Evolutionary conservation across 768 basidiomycete genomes (phyloP), one percentile per base, ranked within the genome.

Genomic region (Omphalotus guepiniiformis): DNA sequence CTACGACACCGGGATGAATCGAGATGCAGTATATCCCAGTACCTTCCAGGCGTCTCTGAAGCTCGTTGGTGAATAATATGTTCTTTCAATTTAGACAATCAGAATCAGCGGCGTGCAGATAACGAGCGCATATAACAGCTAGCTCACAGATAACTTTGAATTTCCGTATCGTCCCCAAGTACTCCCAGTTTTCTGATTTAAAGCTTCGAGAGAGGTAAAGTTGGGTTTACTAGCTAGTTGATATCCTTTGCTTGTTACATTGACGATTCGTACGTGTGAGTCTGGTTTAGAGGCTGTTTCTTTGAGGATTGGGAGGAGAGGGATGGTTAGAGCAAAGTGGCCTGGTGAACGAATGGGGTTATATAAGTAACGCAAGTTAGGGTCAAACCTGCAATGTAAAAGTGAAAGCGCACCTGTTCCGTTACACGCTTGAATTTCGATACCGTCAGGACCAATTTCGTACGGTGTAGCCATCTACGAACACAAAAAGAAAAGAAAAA

Each of bases 31-130:
- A 51, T 36, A 51, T 47, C 23, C 43, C 43, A 15, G 44, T 36
- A 21, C 32, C 44, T 15, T 19, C 45, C 2, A 51, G 35, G 23
- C 50, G 50, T 11, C 39, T 42, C 25, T 51, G 50, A 26, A 51
- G 50, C 25, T 51, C 50, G 41, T 51, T 51, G 3, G 35, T 51
- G 5, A 51, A 47, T 25, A 51, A 30, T 21, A 51, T 46, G 28
- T 46, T 47, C 50, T 51, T n/a, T 5, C 16, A 7, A 7, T 18
- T 7, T 13, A 8, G 41, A 19, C 13, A 42, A 7, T 9, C n/a
- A 6, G 28, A n/a, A n/a, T 36, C 7, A n/a, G 6, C n/a, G 18
- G 18, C 16, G 15, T 16, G 26, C 8, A 27, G 5, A 27, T 16
- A 43, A 29, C 15, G 22, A 39, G 18, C 22, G 8, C 11, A 8